A percentile compares a stretch with the other conserved stretches of the same genome.
Evolutionary conservation across 108 stramenopile genomes (phyloP).

Genomic region (Heterococcus sp.): DNA sequence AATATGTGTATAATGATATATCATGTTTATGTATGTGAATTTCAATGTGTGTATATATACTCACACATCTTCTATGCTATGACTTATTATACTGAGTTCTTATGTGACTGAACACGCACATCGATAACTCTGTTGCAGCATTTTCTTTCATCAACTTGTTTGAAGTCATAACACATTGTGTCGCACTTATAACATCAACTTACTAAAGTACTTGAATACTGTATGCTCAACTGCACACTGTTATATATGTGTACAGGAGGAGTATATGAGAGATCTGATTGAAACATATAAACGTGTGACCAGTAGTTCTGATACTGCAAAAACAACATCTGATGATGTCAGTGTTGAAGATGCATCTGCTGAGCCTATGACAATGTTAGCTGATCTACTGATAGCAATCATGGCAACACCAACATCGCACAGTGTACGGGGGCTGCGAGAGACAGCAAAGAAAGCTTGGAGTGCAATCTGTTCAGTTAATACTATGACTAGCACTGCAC

Average conservation of each 20-base stretch:
- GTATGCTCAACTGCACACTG: not conserved
- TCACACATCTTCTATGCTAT: not conserved
- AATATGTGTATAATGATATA: not conserved
- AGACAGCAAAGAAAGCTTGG: conserved; percentile 35
- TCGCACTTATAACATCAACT: too few relatives aligned
- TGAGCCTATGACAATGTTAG: conserved; percentile 36
- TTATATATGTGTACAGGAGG: conserved; percentile 10
- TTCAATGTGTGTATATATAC: not conserved
- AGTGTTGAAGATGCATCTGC: not conserved
- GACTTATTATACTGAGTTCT: not conserved
- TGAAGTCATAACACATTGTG: too few relatives aligned
- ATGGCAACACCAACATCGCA: conserved; percentile 19
- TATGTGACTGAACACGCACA: not conserved
- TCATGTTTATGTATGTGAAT: not conserved
- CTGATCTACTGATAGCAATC: conserved; percentile 35
- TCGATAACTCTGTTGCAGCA: not conserved
- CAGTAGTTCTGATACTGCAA: not conserved
- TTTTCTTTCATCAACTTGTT: not conserved
- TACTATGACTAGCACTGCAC: conserved; percentile 13
- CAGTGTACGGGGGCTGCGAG: conserved; percentile 31
- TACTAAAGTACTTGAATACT: not conserved
- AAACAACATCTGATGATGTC: not conserved
- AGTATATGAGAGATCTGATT: conserved; percentile 25
- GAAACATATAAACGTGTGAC: conserved; percentile 42
- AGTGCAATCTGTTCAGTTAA: conserved; percentile 6